A percentile compares a stretch with the other conserved stretches of the same genome.
Evolutionary conservation across 2,329 filamentous ascomycete genomes (phyloP).

Genomic region (Colletotrichum incanum): DNA sequence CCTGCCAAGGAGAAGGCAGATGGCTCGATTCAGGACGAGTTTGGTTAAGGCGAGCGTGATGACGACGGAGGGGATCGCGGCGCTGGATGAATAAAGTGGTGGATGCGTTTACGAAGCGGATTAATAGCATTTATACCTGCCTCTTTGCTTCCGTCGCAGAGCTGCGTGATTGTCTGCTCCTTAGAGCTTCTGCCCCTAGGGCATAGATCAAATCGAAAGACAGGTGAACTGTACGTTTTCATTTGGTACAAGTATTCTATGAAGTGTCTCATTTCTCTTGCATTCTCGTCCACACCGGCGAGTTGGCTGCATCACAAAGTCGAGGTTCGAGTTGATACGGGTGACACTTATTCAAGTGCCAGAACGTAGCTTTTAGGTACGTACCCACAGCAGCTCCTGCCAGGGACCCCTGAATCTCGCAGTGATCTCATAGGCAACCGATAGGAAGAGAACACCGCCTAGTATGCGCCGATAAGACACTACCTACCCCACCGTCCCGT

Average conservation of each 20-base stretch:
- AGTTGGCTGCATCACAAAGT: too few relatives aligned
- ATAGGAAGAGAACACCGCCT: constrained; percentile 27
- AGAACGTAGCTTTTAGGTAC: background rate
- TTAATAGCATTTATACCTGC: constrained; percentile 35
- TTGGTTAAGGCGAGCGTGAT: constrained; percentile 36
- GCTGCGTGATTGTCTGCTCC: background rate
- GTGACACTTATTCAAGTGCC: background rate
- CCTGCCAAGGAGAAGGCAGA: constrained; percentile 34
- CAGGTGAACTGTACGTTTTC: too few relatives aligned
- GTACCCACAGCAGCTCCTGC: constrained; percentile 14
- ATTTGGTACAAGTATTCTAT: background rate
- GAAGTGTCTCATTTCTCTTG: background rate
- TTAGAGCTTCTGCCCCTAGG: too few relatives aligned
- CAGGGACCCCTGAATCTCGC: constrained; percentile 11
- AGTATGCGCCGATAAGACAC: constrained; percentile 24
- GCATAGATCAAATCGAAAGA: background rate
- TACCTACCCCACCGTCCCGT: constrained; percentile 26
- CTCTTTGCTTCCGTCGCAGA: background rate
- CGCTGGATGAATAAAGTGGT: background rate
- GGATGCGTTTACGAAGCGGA: constrained; percentile 37
- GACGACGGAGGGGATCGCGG: background rate
- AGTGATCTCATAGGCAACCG: constrained; percentile 42
- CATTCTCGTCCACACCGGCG: background rate
- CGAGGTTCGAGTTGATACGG: background rate
- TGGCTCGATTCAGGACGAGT: constrained; percentile 43